Base-by-base conservation (phyloP, 2,329 filamentous ascomycete genomes). In the Lizonia empirigonia region DNA sequence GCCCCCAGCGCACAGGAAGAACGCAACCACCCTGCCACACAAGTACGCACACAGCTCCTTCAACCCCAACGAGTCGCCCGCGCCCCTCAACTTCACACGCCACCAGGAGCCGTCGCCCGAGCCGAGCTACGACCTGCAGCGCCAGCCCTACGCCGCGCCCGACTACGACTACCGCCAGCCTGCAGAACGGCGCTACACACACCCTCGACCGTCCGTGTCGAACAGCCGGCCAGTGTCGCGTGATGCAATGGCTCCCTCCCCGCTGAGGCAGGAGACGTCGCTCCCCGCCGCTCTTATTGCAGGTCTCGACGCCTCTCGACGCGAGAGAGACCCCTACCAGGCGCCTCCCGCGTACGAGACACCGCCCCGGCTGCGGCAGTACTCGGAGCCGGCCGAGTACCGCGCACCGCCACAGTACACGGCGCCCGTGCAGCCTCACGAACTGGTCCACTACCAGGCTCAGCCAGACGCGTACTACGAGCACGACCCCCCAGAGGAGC, bases 381-480 rank as follows among this genome's bases (percentile, higher is more conserved):
- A 69, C 49, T 72, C 70, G 5, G 68, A 72, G 42, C 63, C 63
- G 7, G 65, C 67, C 1, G 68, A 72, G 32, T 72, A 72, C 51
- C 59, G 63, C 15, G 61, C 60, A 4, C 63, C 67, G 29, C 63
- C 69, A 5, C 62, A 70, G 29, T 72, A 72, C 44, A 65, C 71
- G 10, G 54, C 61, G 8, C 63, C 70, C 2, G 47, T 61, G 15
- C 63, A 62, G 16, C 64, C 66, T 2, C 63, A 69, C 37, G 60
- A 64, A n/a, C 42, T 72, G 34, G 59, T 61, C 9, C 65, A 71
- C 27, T 60, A 68, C 36, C 60, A 66, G 12, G 57, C 67, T 1
- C 13, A 56, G 55, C 18, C 60, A n/a, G 73, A 76, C 23, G 36
- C 41, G 6, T 71, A 74, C n/a, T 78, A 79, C 41, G 75, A 79